Conservation (phyloP, 306 rosid genomes). For the Biancaea sappan region DNA sequence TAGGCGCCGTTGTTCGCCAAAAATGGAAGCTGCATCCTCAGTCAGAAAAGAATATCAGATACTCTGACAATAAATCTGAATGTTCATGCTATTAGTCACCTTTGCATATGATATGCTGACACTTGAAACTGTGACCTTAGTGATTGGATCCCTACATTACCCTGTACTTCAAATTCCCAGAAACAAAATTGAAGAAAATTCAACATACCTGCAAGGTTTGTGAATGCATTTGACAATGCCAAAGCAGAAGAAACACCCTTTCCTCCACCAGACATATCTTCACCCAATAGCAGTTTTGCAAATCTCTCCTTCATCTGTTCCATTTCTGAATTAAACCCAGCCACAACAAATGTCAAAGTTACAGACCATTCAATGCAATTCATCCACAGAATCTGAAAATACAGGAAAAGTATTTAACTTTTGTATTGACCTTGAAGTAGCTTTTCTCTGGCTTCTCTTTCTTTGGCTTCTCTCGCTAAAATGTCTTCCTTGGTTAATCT, state of each 20-base stretch:
- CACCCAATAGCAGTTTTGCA: slow-evolving; percentile 87
- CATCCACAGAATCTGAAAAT: neutral
- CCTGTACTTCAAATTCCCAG: neutral
- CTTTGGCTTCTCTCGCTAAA: slow-evolving; percentile 49
- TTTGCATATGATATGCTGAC: neutral
- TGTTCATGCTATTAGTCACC: slow-evolving; percentile 1
- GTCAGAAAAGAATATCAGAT: slow-evolving; percentile 32
- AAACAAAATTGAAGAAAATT: neutral
- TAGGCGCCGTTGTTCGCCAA: slow-evolving; percentile 82
- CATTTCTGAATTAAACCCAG: slow-evolving; percentile 66
- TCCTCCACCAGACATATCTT: slow-evolving; percentile 99
- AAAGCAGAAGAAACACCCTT: slow-evolving; percentile 95
- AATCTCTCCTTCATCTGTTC: slow-evolving; percentile 96
- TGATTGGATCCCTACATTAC: too few species aligned
- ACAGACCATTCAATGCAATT: slow-evolving; percentile 3
- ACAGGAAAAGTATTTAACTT: neutral
- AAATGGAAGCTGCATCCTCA: slow-evolving; percentile 82
- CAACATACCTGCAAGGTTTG: slow-evolving; percentile 89
- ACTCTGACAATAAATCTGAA: slow-evolving; percentile 19
- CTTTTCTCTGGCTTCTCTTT: slow-evolving; percentile 63
- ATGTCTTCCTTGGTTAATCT: slow-evolving; percentile 50
- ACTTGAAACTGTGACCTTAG: neutral
- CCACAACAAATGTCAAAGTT: slow-evolving; percentile 14
- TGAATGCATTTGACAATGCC: slow-evolving; percentile 96
- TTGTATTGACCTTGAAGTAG: slow-evolving; percentile 46